Percentiles rank a stretch among this genome's conserved stretches.
phyloP scores from a whole-genome alignment of 2,329 filamentous ascomycete species.

The Calonectria pseudoturangicola region DNA sequence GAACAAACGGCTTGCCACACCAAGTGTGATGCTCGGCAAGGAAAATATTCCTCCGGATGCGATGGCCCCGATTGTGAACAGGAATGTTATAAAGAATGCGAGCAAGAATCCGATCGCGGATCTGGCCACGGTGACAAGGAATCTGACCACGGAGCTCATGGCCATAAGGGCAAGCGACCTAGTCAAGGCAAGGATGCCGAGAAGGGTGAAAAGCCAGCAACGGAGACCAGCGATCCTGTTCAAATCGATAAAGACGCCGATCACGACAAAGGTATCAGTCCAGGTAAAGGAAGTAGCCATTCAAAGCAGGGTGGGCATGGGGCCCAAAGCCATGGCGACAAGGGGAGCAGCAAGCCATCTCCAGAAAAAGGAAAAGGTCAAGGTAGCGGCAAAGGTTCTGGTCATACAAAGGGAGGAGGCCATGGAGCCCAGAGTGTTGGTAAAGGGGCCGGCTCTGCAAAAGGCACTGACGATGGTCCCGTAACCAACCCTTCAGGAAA shows the following conservation, averaged over 20 bases:
- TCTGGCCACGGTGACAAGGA: neutral
- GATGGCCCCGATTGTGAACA: neutral
- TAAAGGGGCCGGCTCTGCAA: neutral
- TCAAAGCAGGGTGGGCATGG: neutral
- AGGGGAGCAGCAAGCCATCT: neutral
- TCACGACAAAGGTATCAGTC: neutral
- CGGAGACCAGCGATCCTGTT: neutral
- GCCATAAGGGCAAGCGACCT: neutral
- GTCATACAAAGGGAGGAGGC: neutral
- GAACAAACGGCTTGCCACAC: neutral
- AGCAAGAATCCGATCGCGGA: neutral
- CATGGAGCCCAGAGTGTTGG: neutral
- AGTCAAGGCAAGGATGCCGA: neutral
- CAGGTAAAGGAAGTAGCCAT: conserved; percentile 4
- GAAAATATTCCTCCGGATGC: neutral
- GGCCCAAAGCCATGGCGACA: neutral
- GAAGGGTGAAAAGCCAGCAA: neutral
- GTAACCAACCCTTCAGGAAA: neutral
- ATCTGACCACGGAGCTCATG: neutral
- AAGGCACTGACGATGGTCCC: neutral
- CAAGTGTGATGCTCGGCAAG: conserved; percentile 11
- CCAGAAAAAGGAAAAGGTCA: neutral
- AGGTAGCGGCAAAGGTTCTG: neutral
- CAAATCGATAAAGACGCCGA: neutral
- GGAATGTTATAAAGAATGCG: neutral